phyloP scores from a whole-genome alignment of 257 asterid genomes.

The Gentiana straminea region DNA sequence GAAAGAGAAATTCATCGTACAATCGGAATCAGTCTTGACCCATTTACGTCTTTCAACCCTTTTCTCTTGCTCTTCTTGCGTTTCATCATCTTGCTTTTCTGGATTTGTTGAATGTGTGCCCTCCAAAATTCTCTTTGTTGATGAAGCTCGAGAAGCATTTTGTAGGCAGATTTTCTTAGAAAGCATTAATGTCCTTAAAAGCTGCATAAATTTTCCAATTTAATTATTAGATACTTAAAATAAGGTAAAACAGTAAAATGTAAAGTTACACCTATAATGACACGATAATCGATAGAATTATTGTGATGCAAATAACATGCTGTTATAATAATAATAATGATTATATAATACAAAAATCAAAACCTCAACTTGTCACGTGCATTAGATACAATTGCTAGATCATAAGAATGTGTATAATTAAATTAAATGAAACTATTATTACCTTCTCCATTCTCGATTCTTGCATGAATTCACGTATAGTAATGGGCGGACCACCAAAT shows the following conservation, averaged over 20 bases:
- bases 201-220: constrained; percentile 25
- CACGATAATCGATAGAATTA: too few relatives aligned
- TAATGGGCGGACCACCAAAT: constrained; percentile 44
- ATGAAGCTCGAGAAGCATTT: constrained; percentile 31
- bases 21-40: constrained; percentile 83
- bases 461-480: constrained; percentile 53
- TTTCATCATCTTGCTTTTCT: constrained; percentile 40
- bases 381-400: too few relatives aligned
- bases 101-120: constrained; percentile 18
- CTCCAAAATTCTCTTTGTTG: constrained; percentile 41
- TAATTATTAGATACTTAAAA: too few relatives aligned
- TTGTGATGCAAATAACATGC: too few relatives aligned
- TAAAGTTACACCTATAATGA: too few relatives aligned
- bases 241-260: too few relatives aligned
- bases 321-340: too few relatives aligned
- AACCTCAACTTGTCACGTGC: too few relatives aligned
- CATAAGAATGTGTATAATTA: too few relatives aligned
- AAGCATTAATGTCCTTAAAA: constrained; percentile 59
- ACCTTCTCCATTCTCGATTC: constrained; percentile 99
- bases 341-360: too few relatives aligned
- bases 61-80: constrained; percentile 12
- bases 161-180: constrained; percentile 52
- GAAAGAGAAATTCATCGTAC: constrained; percentile 27
- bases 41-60: constrained; percentile 47
- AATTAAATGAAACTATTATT: not conserved